Evolutionary conservation across 1,284 basidiomycete genomes (phyloP), one percentile per base, ranked within the genome.

Genomic region (Mycosarcoma mackinlayi): DNA sequence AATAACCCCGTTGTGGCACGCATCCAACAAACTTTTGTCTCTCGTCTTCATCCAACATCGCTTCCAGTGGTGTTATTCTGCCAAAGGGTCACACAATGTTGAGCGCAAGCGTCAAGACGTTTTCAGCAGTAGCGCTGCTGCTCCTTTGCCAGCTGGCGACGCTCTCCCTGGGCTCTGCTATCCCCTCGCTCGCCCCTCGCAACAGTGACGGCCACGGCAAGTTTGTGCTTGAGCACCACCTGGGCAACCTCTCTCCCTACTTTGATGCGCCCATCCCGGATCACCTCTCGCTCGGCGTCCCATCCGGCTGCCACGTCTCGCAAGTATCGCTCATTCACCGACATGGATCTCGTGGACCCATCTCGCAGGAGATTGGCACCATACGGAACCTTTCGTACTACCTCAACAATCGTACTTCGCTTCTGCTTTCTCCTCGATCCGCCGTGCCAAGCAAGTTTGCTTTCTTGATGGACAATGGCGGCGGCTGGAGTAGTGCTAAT

Each of bases 291-390:
- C 75, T 60, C 46, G 68, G 76, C 27, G 80, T 86, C 11, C 85
- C 86, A 10, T 78, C 62, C n/a, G 85, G 85, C 66, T 86, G 85
- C 70, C 78, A 68, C 44, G 84, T 87, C 33, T 82, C 85, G 31
- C 85, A 85, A 70, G 84, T 86, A 79, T 86, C 77, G 62, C 85
- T 75, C 84, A 46, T 47, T 25, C 48, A 59, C 14, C 72, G 85
- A 37, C 86, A 86, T 54, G 86, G 86, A 3, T 84, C 84, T 24
- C 83, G 85, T 27, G 56, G 54, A 3, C 66, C 66, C 14, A 64
- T 69, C 51, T 44, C 50, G 6, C 33, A 42, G 11, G 61, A 69
- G 40, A 54, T 69, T 30, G 54, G 54, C 11, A 38, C 44, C 9
- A 34, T 69, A 14, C 48, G 45, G 9, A 69, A 69, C 41, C 61